phyloP scores from a whole-genome alignment of 2,329 filamentous ascomycete species.

The Aspergillus brasiliensis region DNA sequence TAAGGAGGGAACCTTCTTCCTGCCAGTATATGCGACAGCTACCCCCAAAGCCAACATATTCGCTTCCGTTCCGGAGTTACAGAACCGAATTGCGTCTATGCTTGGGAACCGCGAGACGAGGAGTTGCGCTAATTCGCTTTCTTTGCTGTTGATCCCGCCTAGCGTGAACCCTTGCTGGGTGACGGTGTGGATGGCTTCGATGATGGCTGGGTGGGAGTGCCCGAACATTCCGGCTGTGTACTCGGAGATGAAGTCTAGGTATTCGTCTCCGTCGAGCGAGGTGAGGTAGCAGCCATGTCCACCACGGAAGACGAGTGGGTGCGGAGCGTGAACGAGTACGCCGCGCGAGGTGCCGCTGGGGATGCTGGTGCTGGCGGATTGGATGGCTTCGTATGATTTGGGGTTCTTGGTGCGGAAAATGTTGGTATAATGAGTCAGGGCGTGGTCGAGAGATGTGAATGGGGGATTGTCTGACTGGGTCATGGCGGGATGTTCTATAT shows the following conservation, averaged over 20 bases:
- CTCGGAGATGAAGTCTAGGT: constrained; percentile 64
- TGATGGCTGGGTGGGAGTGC: constrained; percentile 61
- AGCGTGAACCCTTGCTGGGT: constrained; percentile 57
- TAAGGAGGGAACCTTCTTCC: constrained; percentile 36
- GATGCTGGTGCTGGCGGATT: not conserved
- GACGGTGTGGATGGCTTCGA: constrained; percentile 50
- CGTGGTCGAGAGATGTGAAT: no score
- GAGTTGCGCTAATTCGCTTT: constrained; percentile 54
- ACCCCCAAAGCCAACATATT: constrained; percentile 62
- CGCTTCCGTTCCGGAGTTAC: constrained; percentile 68
- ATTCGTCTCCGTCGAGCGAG: constrained; percentile 41
- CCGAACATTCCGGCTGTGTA: constrained; percentile 68
- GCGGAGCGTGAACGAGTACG: constrained; percentile 32
- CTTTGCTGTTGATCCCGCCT: constrained; percentile 56
- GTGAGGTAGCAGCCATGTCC: constrained; percentile 31
- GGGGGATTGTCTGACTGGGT: not conserved
- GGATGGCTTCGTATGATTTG: not conserved
- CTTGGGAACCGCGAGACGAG: constrained; percentile 56
- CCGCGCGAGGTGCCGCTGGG: constrained; percentile 27
- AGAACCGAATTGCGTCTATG: constrained; percentile 61
- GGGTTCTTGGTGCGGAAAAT: not conserved
- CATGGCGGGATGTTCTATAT: not conserved
- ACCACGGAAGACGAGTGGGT: constrained; percentile 35
- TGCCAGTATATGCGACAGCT: constrained; percentile 52
- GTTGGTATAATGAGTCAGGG: not conserved